These are phyloP conservation scores for Baudoinia panamericana DNA, from an alignment of 495 filamentous ascomycete species.

Conservation along the genomic window DNA sequence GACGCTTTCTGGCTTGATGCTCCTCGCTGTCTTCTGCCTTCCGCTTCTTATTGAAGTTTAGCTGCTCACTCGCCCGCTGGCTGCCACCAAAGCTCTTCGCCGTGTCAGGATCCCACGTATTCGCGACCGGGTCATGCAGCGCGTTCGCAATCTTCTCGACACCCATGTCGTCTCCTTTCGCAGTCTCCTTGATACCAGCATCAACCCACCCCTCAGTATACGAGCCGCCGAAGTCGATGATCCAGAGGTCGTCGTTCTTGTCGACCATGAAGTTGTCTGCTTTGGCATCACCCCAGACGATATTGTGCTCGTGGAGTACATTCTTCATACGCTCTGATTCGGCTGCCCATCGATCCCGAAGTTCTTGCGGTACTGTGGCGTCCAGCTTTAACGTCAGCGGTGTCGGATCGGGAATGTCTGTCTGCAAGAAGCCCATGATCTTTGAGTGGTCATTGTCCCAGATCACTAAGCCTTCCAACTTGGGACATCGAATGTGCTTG, in stretches of 20 bases:
- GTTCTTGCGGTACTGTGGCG: slow-evolving; percentile 6
- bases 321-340: slow-evolving; percentile 8
- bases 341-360: slow-evolving; percentile 8
- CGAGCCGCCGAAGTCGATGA: slow-evolving; percentile 38
- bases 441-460: slow-evolving; percentile 1
- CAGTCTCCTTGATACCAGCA: slow-evolving; percentile 28
- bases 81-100: slow-evolving; percentile 1
- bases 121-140: slow-evolving; percentile 11
- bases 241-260: slow-evolving; percentile 30
- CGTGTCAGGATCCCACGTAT: slow-evolving; percentile 9
- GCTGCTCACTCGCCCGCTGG: not conserved
- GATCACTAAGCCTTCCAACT: slow-evolving; percentile 7
- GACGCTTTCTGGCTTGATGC: no score
- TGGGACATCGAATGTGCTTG: slow-evolving; percentile 2
- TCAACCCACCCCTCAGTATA: slow-evolving; percentile 35
- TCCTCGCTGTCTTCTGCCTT: slow-evolving; percentile 1
- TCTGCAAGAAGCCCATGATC: slow-evolving; percentile 14
- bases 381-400: slow-evolving; percentile 12
- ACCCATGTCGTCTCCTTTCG: slow-evolving; percentile 33
- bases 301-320: slow-evolving; percentile 26
- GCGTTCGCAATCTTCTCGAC: slow-evolving; percentile 16
- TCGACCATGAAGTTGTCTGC: slow-evolving; percentile 37
- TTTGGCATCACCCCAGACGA: slow-evolving; percentile 39
- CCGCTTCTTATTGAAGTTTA: slow-evolving; percentile 1
- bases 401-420: slow-evolving; percentile 5